These are phyloP conservation scores for Zygoascus hellenicus DNA, from an alignment of 1,139 yeast species.

Conservation along the genomic window DNA sequence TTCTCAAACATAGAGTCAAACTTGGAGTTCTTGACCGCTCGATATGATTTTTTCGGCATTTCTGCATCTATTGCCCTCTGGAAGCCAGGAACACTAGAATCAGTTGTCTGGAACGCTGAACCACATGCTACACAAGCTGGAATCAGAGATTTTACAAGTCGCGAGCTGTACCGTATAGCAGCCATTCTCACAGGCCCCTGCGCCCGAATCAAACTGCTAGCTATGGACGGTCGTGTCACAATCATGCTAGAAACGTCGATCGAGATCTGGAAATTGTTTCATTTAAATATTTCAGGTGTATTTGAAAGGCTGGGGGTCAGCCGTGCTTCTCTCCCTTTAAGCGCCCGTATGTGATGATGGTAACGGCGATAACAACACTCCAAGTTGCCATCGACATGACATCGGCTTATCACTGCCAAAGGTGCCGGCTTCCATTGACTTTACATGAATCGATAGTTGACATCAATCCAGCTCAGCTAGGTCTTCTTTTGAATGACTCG, in stretches of 20 bases:
- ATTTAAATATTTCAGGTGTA: no score
- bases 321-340: no score
- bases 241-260: no score
- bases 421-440: slow-evolving; percentile 53
- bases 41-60: slow-evolving; percentile 8
- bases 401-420: slow-evolving; percentile 40
- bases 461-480: slow-evolving; percentile 49
- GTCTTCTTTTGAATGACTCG: slow-evolving; percentile 33
- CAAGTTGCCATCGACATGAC: neutral
- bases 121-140: slow-evolving; percentile 44
- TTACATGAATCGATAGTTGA: slow-evolving; percentile 51
- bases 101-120: slow-evolving; percentile 41
- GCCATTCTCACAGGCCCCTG: no score
- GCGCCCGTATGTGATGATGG: no score
- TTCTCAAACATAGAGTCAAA: slow-evolving; percentile 15
- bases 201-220: no score
- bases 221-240: no score
- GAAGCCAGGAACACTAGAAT: slow-evolving; percentile 40
- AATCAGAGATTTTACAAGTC: slow-evolving; percentile 1
- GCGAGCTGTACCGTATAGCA: neutral
- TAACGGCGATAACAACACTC: no score
- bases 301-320: no score
- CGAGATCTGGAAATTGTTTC: no score
- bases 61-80: slow-evolving; percentile 22
- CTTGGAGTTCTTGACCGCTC: slow-evolving; percentile 8